These are phyloP conservation scores for Lipomyces starkeyi DNA, from an alignment of 805 yeast genomes.

Conservation along the genomic window DNA sequence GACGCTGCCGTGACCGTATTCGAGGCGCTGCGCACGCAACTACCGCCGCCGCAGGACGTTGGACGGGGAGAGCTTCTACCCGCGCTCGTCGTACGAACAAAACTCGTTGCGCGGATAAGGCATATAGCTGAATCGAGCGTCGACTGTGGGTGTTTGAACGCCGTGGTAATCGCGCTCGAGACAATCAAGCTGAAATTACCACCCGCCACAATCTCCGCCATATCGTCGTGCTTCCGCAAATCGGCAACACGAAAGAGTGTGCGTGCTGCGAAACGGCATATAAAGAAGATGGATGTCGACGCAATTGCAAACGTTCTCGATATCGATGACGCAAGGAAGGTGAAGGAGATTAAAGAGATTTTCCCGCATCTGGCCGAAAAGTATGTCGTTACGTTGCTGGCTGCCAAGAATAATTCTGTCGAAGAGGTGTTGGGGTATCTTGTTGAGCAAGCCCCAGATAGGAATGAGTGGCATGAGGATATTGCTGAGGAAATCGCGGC, in stretches of 20 bases:
- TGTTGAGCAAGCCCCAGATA: slow-evolving; percentile 14
- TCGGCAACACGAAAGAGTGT: neutral
- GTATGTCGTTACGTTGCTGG: slow-evolving; percentile 10
- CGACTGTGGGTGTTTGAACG: slow-evolving; percentile 6
- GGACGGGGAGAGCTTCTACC: slow-evolving; percentile 22
- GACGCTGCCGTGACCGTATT: slow-evolving; percentile 8
- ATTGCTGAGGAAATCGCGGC: neutral
- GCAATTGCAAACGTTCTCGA: slow-evolving; percentile 1
- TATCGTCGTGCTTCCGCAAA: slow-evolving; percentile 12
- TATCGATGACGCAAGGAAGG: slow-evolving; percentile 17
- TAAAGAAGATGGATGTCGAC: neutral
- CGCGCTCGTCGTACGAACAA: slow-evolving; percentile 27
- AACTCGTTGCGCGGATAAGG: slow-evolving; percentile 15
- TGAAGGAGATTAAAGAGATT: slow-evolving; percentile 18
- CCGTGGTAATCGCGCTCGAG: slow-evolving; percentile 25
- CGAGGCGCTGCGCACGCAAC: slow-evolving; percentile 9
- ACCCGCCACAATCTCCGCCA: neutral
- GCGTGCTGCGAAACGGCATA: neutral
- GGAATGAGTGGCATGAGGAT: neutral
- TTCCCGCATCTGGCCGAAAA: slow-evolving; percentile 23
- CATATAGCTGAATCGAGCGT: neutral
- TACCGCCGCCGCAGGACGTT: slow-evolving; percentile 31
- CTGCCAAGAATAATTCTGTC: slow-evolving; percentile 4
- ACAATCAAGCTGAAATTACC: slow-evolving; percentile 18
- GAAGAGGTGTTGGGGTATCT: slow-evolving; percentile 26